Evolutionary conservation across 1,284 basidiomycete species (phyloP), one percentile per base, ranked within the genome.

Genomic region (Coniophora puteana): DNA sequence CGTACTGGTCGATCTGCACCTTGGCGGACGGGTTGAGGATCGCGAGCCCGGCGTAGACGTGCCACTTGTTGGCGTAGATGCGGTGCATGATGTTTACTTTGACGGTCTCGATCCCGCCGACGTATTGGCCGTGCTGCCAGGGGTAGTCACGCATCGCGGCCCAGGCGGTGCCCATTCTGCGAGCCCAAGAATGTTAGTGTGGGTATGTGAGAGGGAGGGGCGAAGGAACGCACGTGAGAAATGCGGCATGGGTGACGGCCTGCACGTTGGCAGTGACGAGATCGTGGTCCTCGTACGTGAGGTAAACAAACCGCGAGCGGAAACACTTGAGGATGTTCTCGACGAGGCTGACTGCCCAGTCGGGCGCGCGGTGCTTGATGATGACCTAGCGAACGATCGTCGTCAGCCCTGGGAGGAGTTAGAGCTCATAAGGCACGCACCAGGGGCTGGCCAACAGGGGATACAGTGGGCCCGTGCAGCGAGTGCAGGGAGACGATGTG

Each of bases 101-200:
- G 55, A 94, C 93, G 7, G 93, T 95, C 65, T 99, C 95, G 55
- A 99, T 95, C 0, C 96, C 96, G n/a, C 93, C 91, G 26, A 96
- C 90, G 66, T 98, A 98, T 43, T 87, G 81, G 2, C 83, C 83
- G 30, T 91, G 84, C 64, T 98, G 94, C 96, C 95, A 99, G 2
- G 96, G 96, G 61, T 97, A 99, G 17, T 76, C 72, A 12, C 74
- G 66, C 12, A 81, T 75, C 44, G 78, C 78, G 37, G 81, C 76
- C 95, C 96, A 99, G 0, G 95, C 95, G 2, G 92, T 95, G 12
- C 95, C 95, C 96, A 99, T 99, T 52, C 93, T 94, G 51, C 33
- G 30, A 40, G 34, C 27, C 41, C 30, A 41, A 32, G 44, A 44
- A 23, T 33, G 23, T 50, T 36, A 38, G 29, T 38, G 20, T 8